Evolutionary conservation across 768 basidiomycete species (phyloP).

Genomic region (Udeniomyces megalosporus): DNA sequence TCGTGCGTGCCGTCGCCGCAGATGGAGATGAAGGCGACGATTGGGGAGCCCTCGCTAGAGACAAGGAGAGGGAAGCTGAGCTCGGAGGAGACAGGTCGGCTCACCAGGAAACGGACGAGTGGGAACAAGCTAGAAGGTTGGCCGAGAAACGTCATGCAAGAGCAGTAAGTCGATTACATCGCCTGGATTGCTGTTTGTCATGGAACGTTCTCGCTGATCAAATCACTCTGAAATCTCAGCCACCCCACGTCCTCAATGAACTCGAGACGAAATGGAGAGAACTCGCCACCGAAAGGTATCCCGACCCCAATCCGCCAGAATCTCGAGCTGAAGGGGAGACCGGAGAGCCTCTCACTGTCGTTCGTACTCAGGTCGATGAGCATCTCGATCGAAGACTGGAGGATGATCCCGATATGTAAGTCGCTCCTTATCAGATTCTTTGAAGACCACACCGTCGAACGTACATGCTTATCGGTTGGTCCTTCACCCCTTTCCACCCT

Average conservation of each 20-base stretch:
- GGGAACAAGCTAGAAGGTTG: conserved; percentile 2
- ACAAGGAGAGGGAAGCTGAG: background rate
- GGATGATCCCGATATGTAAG: too few relatives aligned
- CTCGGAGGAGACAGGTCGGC: background rate
- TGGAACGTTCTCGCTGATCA: too few relatives aligned
- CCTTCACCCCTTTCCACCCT: too few relatives aligned
- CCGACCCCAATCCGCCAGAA: background rate
- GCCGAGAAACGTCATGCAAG: background rate
- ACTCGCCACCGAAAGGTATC: background rate
- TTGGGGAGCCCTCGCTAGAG: background rate
- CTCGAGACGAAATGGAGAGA: background rate
- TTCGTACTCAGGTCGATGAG: too few relatives aligned
- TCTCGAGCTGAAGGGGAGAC: background rate
- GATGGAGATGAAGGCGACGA: background rate
- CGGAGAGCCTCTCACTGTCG: background rate
- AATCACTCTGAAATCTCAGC: too few relatives aligned
- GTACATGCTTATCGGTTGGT: too few relatives aligned
- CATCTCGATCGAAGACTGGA: too few relatives aligned
- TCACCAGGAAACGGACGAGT: background rate
- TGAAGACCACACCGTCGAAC: too few relatives aligned
- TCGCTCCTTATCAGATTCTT: too few relatives aligned
- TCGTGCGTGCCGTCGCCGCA: background rate
- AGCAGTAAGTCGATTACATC: background rate
- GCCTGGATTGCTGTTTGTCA: too few relatives aligned
- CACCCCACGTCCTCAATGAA: background rate